These are phyloP conservation scores for apple (Malus domestica) DNA, from an alignment of 306 rosid genomes.

Conservation along the genomic window ASM211411v1 NC_041802.1:2092001-2092500, in stretches of 20 bases:
- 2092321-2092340: no score
- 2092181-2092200: conserved; percentile 11
- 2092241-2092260: not conserved
- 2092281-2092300: no score
- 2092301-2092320: no score
- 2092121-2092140: conserved; percentile 29
- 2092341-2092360: no score
- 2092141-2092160: conserved; percentile 24
- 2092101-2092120: conserved; percentile 17
- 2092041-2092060: conserved; percentile 23
- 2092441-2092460: no score
- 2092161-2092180: conserved; percentile 35
- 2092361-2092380: no score
- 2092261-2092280: no score
- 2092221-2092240: not conserved
- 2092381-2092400: no score
- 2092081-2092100: not conserved
- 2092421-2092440: no score
- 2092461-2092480: no score
- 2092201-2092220: conserved; percentile 12
- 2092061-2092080: not conserved
- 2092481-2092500: no score
- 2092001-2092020: conserved; percentile 43
- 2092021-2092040: conserved; percentile 75
- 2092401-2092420: no score